These are phyloP conservation scores for Aspergillus sp. DNA, from an alignment of 2,329 filamentous ascomycete species.

Conservation along the genomic window DNA sequence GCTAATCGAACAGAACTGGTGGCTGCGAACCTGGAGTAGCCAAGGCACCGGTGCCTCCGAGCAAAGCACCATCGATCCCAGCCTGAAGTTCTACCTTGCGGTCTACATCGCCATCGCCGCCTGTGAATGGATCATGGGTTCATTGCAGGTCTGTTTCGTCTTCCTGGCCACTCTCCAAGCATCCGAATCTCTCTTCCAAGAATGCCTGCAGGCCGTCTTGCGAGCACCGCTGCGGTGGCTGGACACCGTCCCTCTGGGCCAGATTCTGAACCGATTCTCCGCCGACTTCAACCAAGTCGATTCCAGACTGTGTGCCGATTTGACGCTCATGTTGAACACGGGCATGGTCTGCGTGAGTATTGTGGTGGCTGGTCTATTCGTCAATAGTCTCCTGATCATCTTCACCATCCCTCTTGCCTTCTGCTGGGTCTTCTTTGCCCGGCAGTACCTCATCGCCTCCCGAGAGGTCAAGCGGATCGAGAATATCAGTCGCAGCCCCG, in stretches of 20 bases:
- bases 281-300: slow-evolving; percentile 73
- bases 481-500: slow-evolving; percentile 69
- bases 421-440: slow-evolving; percentile 47
- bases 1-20: slow-evolving; percentile 13
- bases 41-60: slow-evolving; percentile 2
- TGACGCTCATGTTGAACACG: slow-evolving; percentile 58
- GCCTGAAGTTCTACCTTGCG: slow-evolving; percentile 50
- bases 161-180: slow-evolving; percentile 64
- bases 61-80: slow-evolving; percentile 31
- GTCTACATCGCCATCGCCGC: slow-evolving; percentile 63
- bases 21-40: slow-evolving; percentile 11
- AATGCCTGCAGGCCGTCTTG: slow-evolving; percentile 63
- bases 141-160: slow-evolving; percentile 59
- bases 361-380: slow-evolving; percentile 54
- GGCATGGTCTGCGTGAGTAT: slow-evolving; percentile 61
- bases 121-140: slow-evolving; percentile 54
- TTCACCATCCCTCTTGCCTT: slow-evolving; percentile 50
- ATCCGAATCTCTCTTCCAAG: slow-evolving; percentile 63
- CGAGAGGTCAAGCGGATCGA: slow-evolving; percentile 74
- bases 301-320: slow-evolving; percentile 58
- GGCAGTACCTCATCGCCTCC: slow-evolving; percentile 65
- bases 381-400: no score
- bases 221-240: slow-evolving; percentile 73
- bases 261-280: slow-evolving; percentile 73
- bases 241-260: slow-evolving; percentile 72